Base-by-base conservation (phyloP, 176 grass and related monocot genomes). In the Ensete glaucum region DNA sequence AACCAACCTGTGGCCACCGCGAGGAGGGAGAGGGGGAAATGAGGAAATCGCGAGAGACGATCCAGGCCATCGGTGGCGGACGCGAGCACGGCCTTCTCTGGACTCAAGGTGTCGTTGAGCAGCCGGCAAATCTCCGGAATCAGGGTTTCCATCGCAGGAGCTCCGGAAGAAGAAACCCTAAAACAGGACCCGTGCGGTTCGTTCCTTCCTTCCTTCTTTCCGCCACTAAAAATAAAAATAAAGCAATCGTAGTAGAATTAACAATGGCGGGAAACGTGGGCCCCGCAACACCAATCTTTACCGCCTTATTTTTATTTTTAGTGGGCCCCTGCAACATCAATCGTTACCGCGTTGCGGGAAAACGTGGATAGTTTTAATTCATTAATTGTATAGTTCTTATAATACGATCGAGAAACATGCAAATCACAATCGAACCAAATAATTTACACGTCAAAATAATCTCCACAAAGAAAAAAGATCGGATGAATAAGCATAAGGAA, bases 11-110 rank as follows among this genome's bases (percentile, higher is more conserved):
- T 75, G 52, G 89, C 82, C 63, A 96, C n/a, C 75, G 78, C 87
- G 56, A 92, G 89, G 82, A 96, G 87, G 72, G 89, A 50, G 79
- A 90, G 62, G 58, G 92, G 83, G 81, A 92, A 96, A 27, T 62
- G 49, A 26, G 85, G 78, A 64, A 84, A 21, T 13, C 60, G 56
- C 16, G 89, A 82, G 64, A 85, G 69, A 64, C 43, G 73, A 51
- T 75, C 70, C 54, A 96, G 87, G 7, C 50, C 85, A 4, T 82
- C 87, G 34, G 83, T 85, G 50, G 89, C 83, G 9, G 83, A 75
- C 22, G 85, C 85, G 29, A 90, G 77, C 15, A 79, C n/a, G 52
- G 87, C 76, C 15, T 88, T 96, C 54, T 88, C 81, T n/a, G 76
- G 52, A 85, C 89, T 96, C 57, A 96, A 81, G 10, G 92, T 96